phyloP scores from a whole-genome alignment of 257 asterid species.

The Solanum clarkiae region DNA sequence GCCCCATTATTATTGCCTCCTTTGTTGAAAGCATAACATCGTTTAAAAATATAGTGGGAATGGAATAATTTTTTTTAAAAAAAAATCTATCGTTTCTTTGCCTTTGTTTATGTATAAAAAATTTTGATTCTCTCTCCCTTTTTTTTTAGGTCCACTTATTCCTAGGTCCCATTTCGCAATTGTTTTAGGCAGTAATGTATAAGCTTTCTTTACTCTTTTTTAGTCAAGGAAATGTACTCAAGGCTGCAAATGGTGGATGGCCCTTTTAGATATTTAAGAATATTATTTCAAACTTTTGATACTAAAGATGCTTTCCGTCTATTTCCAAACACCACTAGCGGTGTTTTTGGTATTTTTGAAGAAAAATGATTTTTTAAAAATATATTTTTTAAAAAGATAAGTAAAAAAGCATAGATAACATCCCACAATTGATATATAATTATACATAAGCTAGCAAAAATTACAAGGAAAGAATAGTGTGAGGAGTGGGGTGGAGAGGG shows the following conservation, averaged over 20 bases:
- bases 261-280: background rate
- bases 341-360: background rate
- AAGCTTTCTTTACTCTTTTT: background rate
- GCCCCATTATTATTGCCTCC: constrained; percentile 21
- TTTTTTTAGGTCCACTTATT: constrained; percentile 1
- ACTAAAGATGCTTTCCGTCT: background rate
- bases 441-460: background rate
- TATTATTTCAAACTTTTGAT: background rate
- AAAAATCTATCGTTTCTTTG: background rate
- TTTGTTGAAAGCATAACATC: constrained; percentile 12
- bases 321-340: background rate
- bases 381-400: background rate
- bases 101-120: background rate
- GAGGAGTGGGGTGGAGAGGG: background rate
- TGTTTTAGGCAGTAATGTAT: background rate
- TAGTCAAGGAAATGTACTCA: background rate
- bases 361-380: background rate
- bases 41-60: background rate
- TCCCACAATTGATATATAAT: background rate
- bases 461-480: background rate
- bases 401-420: background rate
- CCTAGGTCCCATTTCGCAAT: background rate
- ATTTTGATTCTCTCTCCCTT: background rate
- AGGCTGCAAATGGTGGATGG: background rate
- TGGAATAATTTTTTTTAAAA: background rate